Evolutionary conservation across 805 yeast species (phyloP), one percentile per base, ranked within the genome.

Genomic region (Candida verbasci): DNA sequence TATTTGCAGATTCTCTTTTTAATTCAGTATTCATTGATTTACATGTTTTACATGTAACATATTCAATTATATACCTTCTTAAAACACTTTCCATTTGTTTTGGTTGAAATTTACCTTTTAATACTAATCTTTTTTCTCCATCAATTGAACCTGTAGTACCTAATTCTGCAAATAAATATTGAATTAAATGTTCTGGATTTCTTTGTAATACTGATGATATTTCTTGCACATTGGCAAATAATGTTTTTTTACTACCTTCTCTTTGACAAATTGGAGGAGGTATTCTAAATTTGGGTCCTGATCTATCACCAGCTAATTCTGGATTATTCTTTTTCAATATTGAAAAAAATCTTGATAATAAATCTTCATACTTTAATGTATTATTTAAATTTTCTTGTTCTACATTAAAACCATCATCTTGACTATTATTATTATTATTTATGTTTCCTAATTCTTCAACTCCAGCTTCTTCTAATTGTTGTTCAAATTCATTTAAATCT

Each of bases 131-230:
- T 73, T 88, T 86, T 65, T 86, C 91, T 62, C 97, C 98, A 68
- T 93, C 99, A 43, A 93, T 91, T 39, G 97, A 89, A 58, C 99
- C 99, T 2, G 97, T 87, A 15, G 99, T 93, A 81, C 99, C 99
- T 76, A 93, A 75, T 71, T 93, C 99, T 1, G 97, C 97, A 68
- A 93, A 93, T 65, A 93, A 68, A 67, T 84, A 93, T 70, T 88
- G 96, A 63, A 93, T 93, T 47, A 93, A 80, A 68, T 93, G 98
- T 57, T 93, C 98, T 49, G 96, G 93, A 37, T 88, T 85, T 71
- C 99, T 82, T 66, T 93, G 97, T 71, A 93, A 76, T 39, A 88
- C 93, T 50, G 86, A 86, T 45, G 96, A 78, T 51, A 93, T 93
- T 55, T 86, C 95, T 69, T 89, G 95, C 48, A 93, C 89, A 65